phyloP scores from a whole-genome alignment of 2,329 filamentous ascomycete species.

The Cytospora piceae region DNA sequence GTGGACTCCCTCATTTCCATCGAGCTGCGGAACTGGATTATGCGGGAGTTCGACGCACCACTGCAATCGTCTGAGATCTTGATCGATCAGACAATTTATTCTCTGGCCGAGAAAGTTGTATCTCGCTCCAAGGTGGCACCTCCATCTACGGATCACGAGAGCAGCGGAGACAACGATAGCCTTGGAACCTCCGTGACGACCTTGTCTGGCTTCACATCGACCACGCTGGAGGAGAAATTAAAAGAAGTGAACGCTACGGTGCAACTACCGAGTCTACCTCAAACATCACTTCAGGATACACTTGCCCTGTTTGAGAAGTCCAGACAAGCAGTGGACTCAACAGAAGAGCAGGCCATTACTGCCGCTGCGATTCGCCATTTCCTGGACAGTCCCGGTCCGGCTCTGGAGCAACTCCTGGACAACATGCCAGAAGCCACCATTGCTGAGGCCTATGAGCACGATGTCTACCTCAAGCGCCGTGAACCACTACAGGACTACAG shows the following conservation, averaged over 20 bases:
- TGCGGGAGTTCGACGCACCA: conserved; percentile 50
- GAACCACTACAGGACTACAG: conserved; percentile 29
- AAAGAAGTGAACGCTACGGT: not conserved
- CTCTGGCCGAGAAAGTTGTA: conserved; percentile 28
- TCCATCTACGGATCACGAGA: too few relatives aligned
- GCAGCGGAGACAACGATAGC: not conserved
- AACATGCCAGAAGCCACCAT: conserved; percentile 6
- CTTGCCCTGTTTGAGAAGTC: not conserved
- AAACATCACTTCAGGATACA: not conserved
- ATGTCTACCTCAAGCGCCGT: conserved; percentile 30
- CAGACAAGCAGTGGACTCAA: not conserved
- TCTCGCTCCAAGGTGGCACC: conserved; percentile 19
- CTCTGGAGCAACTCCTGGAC: not conserved
- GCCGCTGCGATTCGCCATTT: not conserved
- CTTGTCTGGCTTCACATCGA: not conserved
- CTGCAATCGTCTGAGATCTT: conserved; percentile 57
- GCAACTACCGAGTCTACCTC: not conserved
- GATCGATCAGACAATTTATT: conserved; percentile 24
- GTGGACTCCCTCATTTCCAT: conserved; percentile 54
- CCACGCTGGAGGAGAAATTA: not conserved
- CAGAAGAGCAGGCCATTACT: not conserved
- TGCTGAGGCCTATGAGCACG: conserved; percentile 28
- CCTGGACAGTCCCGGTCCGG: not conserved
- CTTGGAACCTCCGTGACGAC: not conserved
- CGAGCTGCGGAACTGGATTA: conserved; percentile 56